phyloP scores from a whole-genome alignment of 345 rosid species.

The Aquilaria yunnanensis region DNA sequence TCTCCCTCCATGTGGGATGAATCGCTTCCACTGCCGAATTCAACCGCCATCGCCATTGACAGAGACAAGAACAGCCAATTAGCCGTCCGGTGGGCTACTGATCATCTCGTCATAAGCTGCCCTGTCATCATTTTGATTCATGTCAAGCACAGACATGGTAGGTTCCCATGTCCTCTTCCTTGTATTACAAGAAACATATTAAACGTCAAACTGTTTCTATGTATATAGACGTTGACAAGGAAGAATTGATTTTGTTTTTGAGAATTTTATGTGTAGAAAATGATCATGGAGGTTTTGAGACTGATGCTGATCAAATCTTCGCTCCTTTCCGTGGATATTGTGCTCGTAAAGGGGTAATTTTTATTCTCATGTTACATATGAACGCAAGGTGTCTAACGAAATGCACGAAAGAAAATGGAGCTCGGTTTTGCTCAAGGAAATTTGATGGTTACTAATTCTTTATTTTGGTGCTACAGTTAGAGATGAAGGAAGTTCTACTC shows the following conservation, averaged over 20 bases:
- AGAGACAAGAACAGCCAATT: conserved; percentile 74
- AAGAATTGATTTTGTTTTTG: background rate
- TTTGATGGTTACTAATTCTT: background rate
- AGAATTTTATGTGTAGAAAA: conserved; percentile 8
- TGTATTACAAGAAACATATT: background rate
- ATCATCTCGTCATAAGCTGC: conserved; percentile 42
- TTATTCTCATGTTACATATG: background rate
- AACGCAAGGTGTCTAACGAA: background rate
- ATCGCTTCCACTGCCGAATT: conserved; percentile 21
- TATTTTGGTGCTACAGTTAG: conserved; percentile 30
- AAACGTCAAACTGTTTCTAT: no score
- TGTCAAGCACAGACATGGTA: conserved; percentile 56
- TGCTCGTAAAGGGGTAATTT: conserved; percentile 75
- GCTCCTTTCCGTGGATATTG: conserved; percentile 67
- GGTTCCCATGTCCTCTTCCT: conserved; percentile 40
- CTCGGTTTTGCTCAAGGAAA: no score
- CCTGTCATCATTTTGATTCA: conserved; percentile 47
- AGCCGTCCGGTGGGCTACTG: conserved; percentile 89
- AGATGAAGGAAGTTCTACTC: conserved; percentile 47
- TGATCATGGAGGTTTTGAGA: conserved; percentile 22
- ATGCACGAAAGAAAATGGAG: background rate
- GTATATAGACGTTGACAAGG: no score
- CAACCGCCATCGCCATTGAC: conserved; percentile 72
- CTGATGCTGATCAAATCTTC: conserved; percentile 44
- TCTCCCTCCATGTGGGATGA: conserved; percentile 22